Base-by-base conservation (phyloP, 2,329 filamentous ascomycete genomes). In the Stagonosporopsis chrysanthemi region DNA sequence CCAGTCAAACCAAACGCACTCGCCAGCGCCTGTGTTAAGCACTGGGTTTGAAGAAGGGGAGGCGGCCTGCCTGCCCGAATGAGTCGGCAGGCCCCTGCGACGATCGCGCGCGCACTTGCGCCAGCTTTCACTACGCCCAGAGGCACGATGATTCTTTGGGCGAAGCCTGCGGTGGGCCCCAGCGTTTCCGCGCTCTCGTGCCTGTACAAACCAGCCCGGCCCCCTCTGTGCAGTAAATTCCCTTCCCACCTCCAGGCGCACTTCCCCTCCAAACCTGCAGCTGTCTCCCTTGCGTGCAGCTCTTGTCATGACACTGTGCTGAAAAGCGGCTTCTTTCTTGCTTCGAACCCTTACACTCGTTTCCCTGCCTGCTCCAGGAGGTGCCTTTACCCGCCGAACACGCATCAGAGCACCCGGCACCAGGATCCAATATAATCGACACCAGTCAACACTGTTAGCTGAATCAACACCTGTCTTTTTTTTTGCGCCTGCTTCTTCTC, bases 311-410 rank as follows among this genome's bases (percentile, higher is more conserved):
- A 60, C 46, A 48, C 56, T 53, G 52, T 56, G 22, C 56, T 63
- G 33, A 61, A 48, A 29, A 59, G 45, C 47, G 53, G 44, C 56
- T 58, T 47, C 55, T 41, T 63, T 69, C 49, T 62, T 61, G 48
- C 60, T 61, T 57, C 48, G 43, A 52, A 60, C 63, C 52, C 52
- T 54, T 60, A 68, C 69, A 66, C 62, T 71, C 69, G 68, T 70
- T 71, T 70, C 62, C 54, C 58, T 43, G 38, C 48, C 43, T 47
- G 42, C 24, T 42, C 22, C 11, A 48, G 43, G 43, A 48, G 44
- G 19, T 57, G 39, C 54, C 23, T 48, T 47, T 48, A 49, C 23
- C 53, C 50, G 52, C 45, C 56, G 44, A 50, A 23, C 47, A 38
- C 43, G 47, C 45, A 55, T n/a, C 26, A 29, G 11, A 7, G 4